A percentile compares a stretch with the other conserved stretches of the same genome.
Evolutionary conservation across 768 basidiomycete genomes (phyloP).

Genomic region (Pleurotus ostreatus): DNA sequence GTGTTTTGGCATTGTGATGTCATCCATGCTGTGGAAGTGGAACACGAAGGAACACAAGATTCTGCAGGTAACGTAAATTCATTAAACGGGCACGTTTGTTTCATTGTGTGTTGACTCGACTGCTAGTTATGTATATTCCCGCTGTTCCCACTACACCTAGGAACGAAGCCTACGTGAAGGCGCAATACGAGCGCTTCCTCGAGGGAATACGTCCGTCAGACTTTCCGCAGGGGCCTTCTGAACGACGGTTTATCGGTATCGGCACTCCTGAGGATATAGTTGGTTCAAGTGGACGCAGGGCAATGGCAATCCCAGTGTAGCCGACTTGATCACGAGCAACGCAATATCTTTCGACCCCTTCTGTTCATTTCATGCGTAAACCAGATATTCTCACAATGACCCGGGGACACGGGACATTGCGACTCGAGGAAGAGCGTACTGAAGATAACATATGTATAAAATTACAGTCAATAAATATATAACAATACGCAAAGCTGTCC

Average conservation of each 20-base stretch:
- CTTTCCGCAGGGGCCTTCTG: constrained; percentile 47
- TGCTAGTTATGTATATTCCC: constrained; percentile 69
- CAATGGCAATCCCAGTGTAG: constrained; percentile 25
- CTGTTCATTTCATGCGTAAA: too few relatives aligned
- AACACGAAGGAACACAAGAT: constrained; percentile 50
- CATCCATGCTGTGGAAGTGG: constrained; percentile 43
- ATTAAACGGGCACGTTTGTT: neutral
- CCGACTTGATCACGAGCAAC: too few relatives aligned
- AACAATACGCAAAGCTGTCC: too few relatives aligned
- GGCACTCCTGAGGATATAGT: constrained; percentile 30
- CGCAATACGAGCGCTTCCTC: constrained; percentile 62
- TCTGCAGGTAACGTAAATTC: constrained; percentile 24
- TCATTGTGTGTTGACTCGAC: neutral
- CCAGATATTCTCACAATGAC: too few relatives aligned
- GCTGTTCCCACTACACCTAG: constrained; percentile 62
- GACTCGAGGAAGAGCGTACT: too few relatives aligned
- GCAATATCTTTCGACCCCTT: too few relatives aligned
- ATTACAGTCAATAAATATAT: too few relatives aligned
- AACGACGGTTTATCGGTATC: constrained; percentile 31
- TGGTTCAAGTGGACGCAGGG: constrained; percentile 28
- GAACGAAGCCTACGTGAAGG: constrained; percentile 56
- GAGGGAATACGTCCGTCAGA: constrained; percentile 69
- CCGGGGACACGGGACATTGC: too few relatives aligned
- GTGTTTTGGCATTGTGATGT: constrained; percentile 76
- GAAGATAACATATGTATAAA: too few relatives aligned